phyloP scores from a whole-genome alignment of 2,329 filamentous ascomycete species.

The Ceratocystis colombiana region DNA sequence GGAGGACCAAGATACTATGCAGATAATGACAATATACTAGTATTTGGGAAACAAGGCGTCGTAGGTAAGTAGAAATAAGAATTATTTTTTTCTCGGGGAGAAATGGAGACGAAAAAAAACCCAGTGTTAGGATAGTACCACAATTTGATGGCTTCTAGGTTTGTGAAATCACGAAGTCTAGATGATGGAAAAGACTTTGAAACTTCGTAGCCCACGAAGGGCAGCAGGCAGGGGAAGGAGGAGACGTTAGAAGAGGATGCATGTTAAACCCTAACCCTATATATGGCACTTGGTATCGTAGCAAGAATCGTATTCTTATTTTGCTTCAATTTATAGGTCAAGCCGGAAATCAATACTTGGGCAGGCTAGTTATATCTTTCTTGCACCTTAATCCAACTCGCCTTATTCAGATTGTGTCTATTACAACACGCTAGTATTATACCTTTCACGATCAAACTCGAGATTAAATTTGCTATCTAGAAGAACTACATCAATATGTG shows the following conservation, averaged over 20 bases:
- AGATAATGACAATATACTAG: background rate
- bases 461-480: no score
- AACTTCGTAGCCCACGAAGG: background rate
- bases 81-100: no score
- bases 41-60: background rate
- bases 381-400: no score
- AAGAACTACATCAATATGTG: no score
- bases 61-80: background rate
- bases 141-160: background rate
- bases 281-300: no score
- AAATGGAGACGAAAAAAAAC: background rate
- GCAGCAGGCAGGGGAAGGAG: slow-evolving; percentile 7
- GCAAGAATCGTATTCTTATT: no score
- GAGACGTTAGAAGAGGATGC: slow-evolving; percentile 1
- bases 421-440: no score
- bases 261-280: background rate
- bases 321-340: no score
- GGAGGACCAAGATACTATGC: background rate
- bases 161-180: slow-evolving; percentile 2
- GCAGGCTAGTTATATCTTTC: no score
- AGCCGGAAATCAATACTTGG: no score
- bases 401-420: no score
- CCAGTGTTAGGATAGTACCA: background rate
- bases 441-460: no score
- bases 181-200: background rate